Evolutionary conservation across 164 flowering plant species (phyloP).

Genomic region (Taxillus chinensis): DNA sequence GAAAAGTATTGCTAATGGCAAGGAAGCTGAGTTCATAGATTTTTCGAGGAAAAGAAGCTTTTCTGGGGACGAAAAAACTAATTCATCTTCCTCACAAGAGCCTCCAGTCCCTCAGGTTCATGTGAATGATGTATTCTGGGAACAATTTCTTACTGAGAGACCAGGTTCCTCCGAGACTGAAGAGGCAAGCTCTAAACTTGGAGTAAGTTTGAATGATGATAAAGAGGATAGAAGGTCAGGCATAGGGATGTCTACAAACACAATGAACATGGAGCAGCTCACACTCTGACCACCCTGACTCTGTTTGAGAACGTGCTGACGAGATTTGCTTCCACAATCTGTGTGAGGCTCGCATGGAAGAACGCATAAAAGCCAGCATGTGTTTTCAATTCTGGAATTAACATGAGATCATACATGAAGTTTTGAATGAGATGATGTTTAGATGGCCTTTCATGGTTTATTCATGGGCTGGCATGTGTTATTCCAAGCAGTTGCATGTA

Average conservation of each 20-base stretch:
- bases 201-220: conserved; percentile 34
- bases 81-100: conserved; percentile 27
- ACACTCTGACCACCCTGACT: conserved; percentile 33
- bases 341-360: no score
- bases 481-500: no score
- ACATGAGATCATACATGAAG: no score
- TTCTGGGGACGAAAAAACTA: conserved; percentile 13
- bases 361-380: no score
- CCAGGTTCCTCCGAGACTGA: conserved; percentile 84
- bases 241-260: conserved; percentile 30
- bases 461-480: no score
- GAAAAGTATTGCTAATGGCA: conserved; percentile 18
- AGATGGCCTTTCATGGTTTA: no score
- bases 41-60: conserved; percentile 12
- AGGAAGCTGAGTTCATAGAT: conserved; percentile 23
- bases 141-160: conserved; percentile 85
- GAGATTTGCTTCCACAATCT: neutral
- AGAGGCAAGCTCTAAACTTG: conserved; percentile 62
- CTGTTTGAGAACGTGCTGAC: neutral
- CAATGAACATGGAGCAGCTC: conserved; percentile 45
- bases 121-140: conserved; percentile 94
- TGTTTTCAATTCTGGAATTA: no score
- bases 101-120: conserved; percentile 33
- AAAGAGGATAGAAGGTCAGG: conserved; percentile 44
- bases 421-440: no score